Evolutionary conservation across 2,329 filamentous ascomycete genomes (phyloP), one percentile per base, ranked within the genome.

Genomic region (Zasmidium citrigriseum): DNA sequence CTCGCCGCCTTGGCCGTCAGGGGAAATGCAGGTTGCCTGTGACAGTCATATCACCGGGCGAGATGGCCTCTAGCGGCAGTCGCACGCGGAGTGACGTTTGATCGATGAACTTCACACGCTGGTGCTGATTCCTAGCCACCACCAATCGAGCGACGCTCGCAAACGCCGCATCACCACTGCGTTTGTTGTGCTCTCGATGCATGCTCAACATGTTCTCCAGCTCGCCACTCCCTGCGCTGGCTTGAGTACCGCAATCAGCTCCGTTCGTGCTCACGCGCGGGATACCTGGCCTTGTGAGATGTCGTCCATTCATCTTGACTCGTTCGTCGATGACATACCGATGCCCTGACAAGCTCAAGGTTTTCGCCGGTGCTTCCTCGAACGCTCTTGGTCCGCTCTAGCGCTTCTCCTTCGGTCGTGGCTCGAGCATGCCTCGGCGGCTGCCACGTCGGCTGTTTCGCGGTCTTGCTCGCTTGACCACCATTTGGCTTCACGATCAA

Each of bases 371-470:
- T 34, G 22, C 34, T 41, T 41, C 34, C 16, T 41, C 34, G 34
- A 41, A 41, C 14, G 34, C 34, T 41, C 34, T 41, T 41, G 34
- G 34, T 41, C 34, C 16, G 34, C 34, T 54, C 52, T 54, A 54
- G 52, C 52, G 52, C 44, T 14, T 41, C 34, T 41, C 34, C 16
- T 41, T 41, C 34, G 34, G 34, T 41, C 34, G 5, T 41, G 34
- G 34, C 34, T 41, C 34, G 34, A 41, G 34, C 34, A 41, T 41
- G 34, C 34, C 34, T 41, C 34, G 34, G 34, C 34, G 34, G 5
- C 34, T 54, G 23, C 22, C 29, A 34, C 22, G 46, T 56, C 54
- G 54, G 54, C 24, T 44, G 54, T 56, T 56, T 45, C 54, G 49
- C 54, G 54, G 54, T 38, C 53, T 23, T 49, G 46, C 25, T 38